Conservation (phyloP, 345 rosid genomes). For the Carallia pectinifolia region DNA sequence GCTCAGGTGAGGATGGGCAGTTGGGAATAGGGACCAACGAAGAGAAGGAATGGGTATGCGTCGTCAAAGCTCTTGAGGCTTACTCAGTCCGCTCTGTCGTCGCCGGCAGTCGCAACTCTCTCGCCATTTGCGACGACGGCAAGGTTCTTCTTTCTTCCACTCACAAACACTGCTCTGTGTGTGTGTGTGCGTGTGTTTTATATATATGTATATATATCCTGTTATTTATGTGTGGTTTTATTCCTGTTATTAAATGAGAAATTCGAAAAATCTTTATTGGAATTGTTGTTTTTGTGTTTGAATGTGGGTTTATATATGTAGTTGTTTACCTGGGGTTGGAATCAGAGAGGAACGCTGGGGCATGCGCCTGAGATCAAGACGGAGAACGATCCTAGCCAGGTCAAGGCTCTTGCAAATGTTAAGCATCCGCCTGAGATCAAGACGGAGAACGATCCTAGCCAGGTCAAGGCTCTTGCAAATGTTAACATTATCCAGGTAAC, state of each 20-base stretch:
- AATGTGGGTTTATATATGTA: constrained; percentile 12
- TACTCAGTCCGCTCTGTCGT: constrained; percentile 74
- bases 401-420: constrained; percentile 35
- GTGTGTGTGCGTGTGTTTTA: not conserved
- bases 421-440: constrained; percentile 81
- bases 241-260: too few species aligned
- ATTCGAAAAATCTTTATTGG: too few species aligned
- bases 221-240: too few species aligned
- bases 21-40: constrained; percentile 79
- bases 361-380: constrained; percentile 80
- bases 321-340: constrained; percentile 99
- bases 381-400: constrained; percentile 75
- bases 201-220: too few species aligned
- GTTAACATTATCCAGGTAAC: constrained; percentile 83
- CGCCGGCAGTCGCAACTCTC: constrained; percentile 97
- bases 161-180: not conserved
- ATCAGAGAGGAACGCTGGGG: constrained; percentile 97
- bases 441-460: constrained; percentile 85
- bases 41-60: constrained; percentile 78
- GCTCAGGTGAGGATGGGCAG: constrained; percentile 97
- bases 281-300: not conserved
- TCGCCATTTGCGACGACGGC: constrained; percentile 95
- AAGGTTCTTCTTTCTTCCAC: constrained; percentile 43
- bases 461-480: constrained; percentile 29
- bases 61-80: constrained; percentile 65